Evolutionary conservation across 2,329 filamentous ascomycete genomes (phyloP), one percentile per base, ranked within the genome.

Genomic region (Scolecobasidium constrictum): DNA sequence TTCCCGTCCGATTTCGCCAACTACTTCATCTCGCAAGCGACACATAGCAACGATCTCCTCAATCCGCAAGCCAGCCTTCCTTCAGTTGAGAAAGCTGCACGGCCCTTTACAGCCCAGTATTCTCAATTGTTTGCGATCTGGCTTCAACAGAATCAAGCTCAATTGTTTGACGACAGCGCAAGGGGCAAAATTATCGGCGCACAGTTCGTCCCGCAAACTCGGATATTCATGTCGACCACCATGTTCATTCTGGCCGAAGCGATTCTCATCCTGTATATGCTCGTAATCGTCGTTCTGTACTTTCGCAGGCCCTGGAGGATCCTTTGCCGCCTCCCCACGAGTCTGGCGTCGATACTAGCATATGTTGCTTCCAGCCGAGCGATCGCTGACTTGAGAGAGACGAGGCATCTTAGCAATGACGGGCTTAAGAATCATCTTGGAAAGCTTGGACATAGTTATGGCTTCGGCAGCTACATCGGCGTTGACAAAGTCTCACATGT

Each of bases 281-380:
- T 69, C 0, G 63, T 68, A 0, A 63, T 67, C 0, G n/a, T 64
- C 0, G 1, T 58, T 0, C 59, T 75, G 4, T 78, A 76, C 43
- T 11, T 54, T 0, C 48, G 56, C 0, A 49, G 66, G 0, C 62
- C 70, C 0, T 59, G 58, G 2, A 57, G 59, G 3, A 66, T 69
- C 16, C 56, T 78, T 0, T 66, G 72, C 0, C 57, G 69, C 0
- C 57, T 78, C 53, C 75, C 75, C 0, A 72, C 69, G 0, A 70
- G 62, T 0, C 57, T 77, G 0, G 74, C 64, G 0, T 66, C 69
- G 0, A 47, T 69, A 0, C 52, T 77, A 0, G 63, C 67, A 0
- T 68, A 68, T 31, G 60, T 73, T 2, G 67, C 70, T 0, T 65
- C 69, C 0, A 74, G 72, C 43, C 50, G 60, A 0, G 60, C 67